Base-by-base conservation (phyloP, 2,329 filamentous ascomycete genomes). In the Elsinoe fawcettii region DNA sequence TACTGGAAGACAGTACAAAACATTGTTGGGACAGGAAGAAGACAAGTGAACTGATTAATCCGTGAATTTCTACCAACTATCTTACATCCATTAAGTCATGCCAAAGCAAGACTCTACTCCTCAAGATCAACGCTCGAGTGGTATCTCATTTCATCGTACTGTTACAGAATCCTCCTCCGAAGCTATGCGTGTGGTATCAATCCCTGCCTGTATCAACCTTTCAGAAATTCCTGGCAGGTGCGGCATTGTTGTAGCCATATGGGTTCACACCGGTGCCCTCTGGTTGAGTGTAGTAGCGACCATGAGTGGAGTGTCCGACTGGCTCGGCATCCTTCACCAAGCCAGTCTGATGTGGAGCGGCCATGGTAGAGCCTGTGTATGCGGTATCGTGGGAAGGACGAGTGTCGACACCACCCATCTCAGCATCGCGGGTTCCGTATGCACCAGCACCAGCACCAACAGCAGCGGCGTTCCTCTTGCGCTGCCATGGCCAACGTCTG, bases 1-100 rank as follows among this genome's bases (percentile, higher is more conserved):
- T 87, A 86, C 64, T 86, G 83, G 83, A 59, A 49, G 22, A 68
- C 67, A 9, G 63, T 75, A 32, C 22, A 27, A 2, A 20, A 14
- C 8, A 4, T 37, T 5, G 41, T 32, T 2, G 9, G 8, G 20
- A 30, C 43, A n/a, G 8, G 47, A 25, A 6, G 14, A 27, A 39
- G 1, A 16, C 9, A 36, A 8, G 16, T 39, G 25, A 16, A 22
- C 6, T 51, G 9, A 25, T 53, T 25, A 53, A 23, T 32, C 20
- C 34, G n/a, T 39, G n/a, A 7, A 23, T 39, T 23, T 53, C 16
- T 12, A 39, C 12, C 18, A 39, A 8, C 49, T 53, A 53, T 53
- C 49, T 37, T 53, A 53, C 32, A 53, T 23, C 34, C 49, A 53
- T 53, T 53, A 53, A 53, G 49, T 53, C 49, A 37, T 53, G 49